A percentile compares a stretch with the other conserved stretches of the same genome.
Conservation (phyloP, 2,329 filamentous ascomycete species). For the Epichloe brachyelytri region DNA sequence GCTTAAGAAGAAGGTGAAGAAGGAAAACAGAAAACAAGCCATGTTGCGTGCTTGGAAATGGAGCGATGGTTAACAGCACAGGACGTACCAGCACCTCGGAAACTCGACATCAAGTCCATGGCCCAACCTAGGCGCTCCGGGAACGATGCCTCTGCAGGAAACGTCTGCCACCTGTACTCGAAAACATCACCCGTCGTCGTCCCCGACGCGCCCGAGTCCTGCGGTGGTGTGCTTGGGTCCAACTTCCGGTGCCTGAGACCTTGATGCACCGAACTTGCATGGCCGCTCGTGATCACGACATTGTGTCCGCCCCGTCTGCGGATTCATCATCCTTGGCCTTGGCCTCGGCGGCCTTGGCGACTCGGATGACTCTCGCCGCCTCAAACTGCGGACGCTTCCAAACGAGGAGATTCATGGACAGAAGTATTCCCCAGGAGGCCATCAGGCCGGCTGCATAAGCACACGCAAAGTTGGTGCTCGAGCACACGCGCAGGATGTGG, state of each 20-base stretch:
- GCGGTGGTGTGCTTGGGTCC: not conserved
- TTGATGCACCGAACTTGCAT: constrained; percentile 2
- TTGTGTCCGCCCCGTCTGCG: not conserved
- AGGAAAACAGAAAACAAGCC: not conserved
- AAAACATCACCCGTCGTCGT: constrained; percentile 14
- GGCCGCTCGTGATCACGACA: not conserved
- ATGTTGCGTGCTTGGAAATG: not conserved
- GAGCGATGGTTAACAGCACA: not conserved
- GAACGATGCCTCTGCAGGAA: constrained; percentile 37
- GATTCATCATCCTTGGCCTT: not conserved
- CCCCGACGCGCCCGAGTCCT: not conserved
- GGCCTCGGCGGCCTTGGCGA: not conserved
- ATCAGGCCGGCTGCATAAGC: constrained; percentile 39
- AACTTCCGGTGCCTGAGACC: constrained; percentile 11
- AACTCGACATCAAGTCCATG: constrained; percentile 39
- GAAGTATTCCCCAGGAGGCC: constrained; percentile 37
- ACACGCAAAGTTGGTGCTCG: constrained; percentile 37
- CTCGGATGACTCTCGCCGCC: constrained; percentile 34
- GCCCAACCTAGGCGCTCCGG: constrained; percentile 40
- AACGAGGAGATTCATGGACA: constrained; percentile 35
- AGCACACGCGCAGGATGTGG: constrained; percentile 26
- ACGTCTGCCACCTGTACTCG: constrained; percentile 49
- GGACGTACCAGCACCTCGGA: constrained; percentile 39
- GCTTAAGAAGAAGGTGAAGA: not conserved
- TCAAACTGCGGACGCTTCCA: constrained; percentile 44